Base-by-base conservation (phyloP, 441 rosid genomes). In the Erodium chrysanthum region DNA sequence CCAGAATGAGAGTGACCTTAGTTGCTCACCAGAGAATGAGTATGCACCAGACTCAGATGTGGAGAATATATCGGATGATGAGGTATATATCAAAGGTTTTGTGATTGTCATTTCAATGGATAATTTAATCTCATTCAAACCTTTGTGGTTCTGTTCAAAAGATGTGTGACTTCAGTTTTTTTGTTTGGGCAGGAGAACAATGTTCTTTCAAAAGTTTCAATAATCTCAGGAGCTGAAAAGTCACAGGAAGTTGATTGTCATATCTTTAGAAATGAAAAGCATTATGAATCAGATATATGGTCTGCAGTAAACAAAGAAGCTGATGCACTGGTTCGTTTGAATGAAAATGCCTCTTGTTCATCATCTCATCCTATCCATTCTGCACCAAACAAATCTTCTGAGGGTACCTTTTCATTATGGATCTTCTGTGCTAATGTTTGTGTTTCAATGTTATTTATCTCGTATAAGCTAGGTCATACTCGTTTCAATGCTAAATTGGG, bases 301-400 rank as follows among this genome's bases (percentile, higher is more conserved):
- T 82, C 88, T 56, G 48, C 68, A 59, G 72, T 70, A 61, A 71
- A 64, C 75, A 72, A 81, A 74, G 87, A 83, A 74, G 81, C 86
- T 33, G 77, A 76, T 72, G 76, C 74, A 40, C 75, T 79, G 7
- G 72, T 67, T 68, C 67, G 60, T 61, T 66, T 80, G 44, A 79
- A 82, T 72, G 83, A 77, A 75, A 78, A 69, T 68, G 74, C 76
- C 76, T 50, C 78, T 1, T 54, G 71, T 70, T 77, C 80, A 7
- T 65, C 84, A 29, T 75, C 85, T 18, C 68, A 56, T 84, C 69
- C 79, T 71, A 66, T 73, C 68, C 71, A 59, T 54, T 68, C 75
- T 40, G 79, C 78, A 77, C 61, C 74, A 72, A 78, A 74, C 65
- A 82, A 80, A 78, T 71, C 61, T 70, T 69, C 71, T 76, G 80